Conservation (phyloP, 2,329 filamentous ascomycete species). For the Paramyrothecium sp. region DNA sequence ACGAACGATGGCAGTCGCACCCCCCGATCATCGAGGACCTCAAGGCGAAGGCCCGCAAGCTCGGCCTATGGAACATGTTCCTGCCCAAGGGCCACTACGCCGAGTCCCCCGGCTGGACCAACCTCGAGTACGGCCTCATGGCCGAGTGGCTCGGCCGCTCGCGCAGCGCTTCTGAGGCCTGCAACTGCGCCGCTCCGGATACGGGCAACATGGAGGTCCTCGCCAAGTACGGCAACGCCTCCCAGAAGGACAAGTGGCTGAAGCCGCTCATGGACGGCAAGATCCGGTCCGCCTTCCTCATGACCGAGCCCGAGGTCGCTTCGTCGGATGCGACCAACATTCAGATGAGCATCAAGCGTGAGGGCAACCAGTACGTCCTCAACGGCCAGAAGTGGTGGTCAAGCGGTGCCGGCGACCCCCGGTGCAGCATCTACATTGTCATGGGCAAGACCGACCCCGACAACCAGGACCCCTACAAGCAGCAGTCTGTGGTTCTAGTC, state of each 20-base stretch:
- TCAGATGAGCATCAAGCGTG: constrained; percentile 74
- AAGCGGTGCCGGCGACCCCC: constrained; percentile 87
- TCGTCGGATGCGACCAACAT: constrained; percentile 94
- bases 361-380: constrained; percentile 86
- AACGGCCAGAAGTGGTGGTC: constrained; percentile 99
- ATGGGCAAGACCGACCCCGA: constrained; percentile 88
- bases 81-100: constrained; percentile 92
- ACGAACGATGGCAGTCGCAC: constrained; percentile 75
- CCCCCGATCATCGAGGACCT: constrained; percentile 84
- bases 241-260: constrained; percentile 83
- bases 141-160: constrained; percentile 93
- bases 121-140: constrained; percentile 97
- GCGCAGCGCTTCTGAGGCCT: constrained; percentile 77
- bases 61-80: constrained; percentile 99
- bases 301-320: constrained; percentile 89
- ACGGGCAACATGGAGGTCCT: constrained; percentile 96
- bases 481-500: constrained; percentile 92
- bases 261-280: constrained; percentile 77
- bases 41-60: constrained; percentile 76
- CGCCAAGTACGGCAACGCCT: constrained; percentile 84
- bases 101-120: constrained; percentile 90
- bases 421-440: constrained; percentile 91
- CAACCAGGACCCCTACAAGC: constrained; percentile 76
- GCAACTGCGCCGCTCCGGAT: constrained; percentile 87
- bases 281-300: constrained; percentile 87